Conservation (phyloP, 2,329 filamentous ascomycete species). For the Metarhizium robertsii region DNA sequence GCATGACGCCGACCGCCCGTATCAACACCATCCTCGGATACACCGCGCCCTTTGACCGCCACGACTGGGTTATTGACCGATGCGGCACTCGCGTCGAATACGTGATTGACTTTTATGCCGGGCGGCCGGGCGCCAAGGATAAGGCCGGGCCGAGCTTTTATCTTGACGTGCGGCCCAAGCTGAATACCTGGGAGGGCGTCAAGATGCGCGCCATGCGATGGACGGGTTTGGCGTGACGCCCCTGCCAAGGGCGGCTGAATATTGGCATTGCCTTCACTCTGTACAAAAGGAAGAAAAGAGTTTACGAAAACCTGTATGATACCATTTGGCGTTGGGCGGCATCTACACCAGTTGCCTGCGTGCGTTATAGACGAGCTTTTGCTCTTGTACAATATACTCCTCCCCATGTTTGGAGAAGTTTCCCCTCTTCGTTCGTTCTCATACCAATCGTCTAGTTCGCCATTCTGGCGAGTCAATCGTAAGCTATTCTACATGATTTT, state of each 20-base stretch:
- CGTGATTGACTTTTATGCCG: constrained; percentile 96
- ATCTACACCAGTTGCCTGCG: not conserved
- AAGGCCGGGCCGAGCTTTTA: constrained; percentile 49
- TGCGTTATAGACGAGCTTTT: not conserved
- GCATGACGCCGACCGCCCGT: constrained; percentile 73
- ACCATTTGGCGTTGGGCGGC: constrained; percentile 13
- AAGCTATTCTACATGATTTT: not conserved
- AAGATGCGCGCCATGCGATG: constrained; percentile 52
- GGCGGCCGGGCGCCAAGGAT: constrained; percentile 35
- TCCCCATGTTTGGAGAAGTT: not conserved
- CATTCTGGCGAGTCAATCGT: not conserved
- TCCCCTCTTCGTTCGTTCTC: not conserved
- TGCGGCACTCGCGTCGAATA: constrained; percentile 84
- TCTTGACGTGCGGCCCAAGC: constrained; percentile 57
- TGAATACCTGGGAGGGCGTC: constrained; percentile 58
- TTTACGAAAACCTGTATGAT: constrained; percentile 14
- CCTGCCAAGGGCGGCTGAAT: not conserved
- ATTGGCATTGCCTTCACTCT: not conserved
- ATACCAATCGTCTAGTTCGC: not conserved
- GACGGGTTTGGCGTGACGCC: constrained; percentile 35
- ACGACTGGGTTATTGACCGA: constrained; percentile 94
- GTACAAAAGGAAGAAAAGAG: not conserved
- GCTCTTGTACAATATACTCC: constrained; percentile 1
- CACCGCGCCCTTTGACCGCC: constrained; percentile 82
- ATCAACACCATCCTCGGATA: constrained; percentile 83